phyloP scores from a whole-genome alignment of 1,284 basidiomycete species.

The Sutorius eximius region DNA sequence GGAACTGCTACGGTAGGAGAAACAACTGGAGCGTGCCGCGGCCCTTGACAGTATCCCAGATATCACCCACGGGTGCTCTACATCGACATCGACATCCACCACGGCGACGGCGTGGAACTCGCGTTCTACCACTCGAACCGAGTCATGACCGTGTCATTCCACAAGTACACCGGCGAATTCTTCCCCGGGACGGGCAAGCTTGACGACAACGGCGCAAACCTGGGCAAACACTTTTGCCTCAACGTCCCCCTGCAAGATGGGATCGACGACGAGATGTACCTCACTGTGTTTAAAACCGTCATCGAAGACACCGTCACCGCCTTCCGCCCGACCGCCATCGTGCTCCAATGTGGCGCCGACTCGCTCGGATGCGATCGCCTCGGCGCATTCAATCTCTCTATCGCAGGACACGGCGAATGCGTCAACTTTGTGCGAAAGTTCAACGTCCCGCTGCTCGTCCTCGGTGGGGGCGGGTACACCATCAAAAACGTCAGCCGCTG shows the following conservation, averaged over 20 bases:
- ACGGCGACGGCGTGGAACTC: conserved; percentile 95
- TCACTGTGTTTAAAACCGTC: conserved; percentile 93
- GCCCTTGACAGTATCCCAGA: conserved; percentile 41
- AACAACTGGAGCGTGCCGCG: background rate
- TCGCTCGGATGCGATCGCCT: conserved; percentile 93
- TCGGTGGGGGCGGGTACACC: conserved; percentile 96
- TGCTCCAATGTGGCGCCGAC: conserved; percentile 97
- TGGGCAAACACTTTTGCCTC: conserved; percentile 93
- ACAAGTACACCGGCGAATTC: conserved; percentile 99
- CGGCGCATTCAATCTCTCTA: conserved; percentile 98
- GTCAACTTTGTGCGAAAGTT: conserved; percentile 95
- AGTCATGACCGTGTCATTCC: conserved; percentile 98
- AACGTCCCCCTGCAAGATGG: conserved; percentile 97
- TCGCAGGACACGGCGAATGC: conserved; percentile 98
- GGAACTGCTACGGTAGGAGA: conserved; percentile 79
- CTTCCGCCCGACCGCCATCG: conserved; percentile 89
- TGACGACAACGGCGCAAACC: conserved; percentile 82
- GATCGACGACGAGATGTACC: conserved; percentile 96
- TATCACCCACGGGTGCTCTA: conserved; percentile 91
- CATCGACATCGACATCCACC: conserved; percentile 97
- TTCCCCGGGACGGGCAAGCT: conserved; percentile 96
- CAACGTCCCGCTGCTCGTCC: conserved; percentile 84
- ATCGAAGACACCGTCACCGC: conserved; percentile 92
- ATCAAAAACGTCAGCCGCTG: conserved; percentile 97
- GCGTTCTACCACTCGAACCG: conserved; percentile 98